Percentiles rank a stretch among this genome's conserved stretches.
These are phyloP conservation scores for Alectoria sarmentosa DNA, from an alignment of 495 filamentous ascomycete genomes.

Conservation along the genomic window DNA sequence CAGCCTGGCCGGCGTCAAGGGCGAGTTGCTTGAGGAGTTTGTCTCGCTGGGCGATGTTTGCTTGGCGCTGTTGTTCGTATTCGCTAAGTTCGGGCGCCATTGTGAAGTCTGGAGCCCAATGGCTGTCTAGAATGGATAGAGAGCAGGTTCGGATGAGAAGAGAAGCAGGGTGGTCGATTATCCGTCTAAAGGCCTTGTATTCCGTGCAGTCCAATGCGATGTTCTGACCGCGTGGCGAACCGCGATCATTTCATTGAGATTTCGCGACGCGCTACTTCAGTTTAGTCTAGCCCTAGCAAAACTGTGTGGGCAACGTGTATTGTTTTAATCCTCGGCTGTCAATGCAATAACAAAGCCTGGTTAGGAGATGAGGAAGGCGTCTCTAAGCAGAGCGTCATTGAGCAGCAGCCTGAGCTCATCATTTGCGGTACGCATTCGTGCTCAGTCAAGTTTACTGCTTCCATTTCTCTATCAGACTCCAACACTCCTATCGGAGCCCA, in stretches of 20 bases:
- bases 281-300: background rate
- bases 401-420: background rate
- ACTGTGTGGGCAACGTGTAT: background rate
- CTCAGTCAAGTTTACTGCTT: slow-evolving; percentile 29
- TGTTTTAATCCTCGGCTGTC: background rate
- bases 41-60: slow-evolving; percentile 68
- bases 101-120: background rate
- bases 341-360: background rate
- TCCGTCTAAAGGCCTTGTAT: background rate
- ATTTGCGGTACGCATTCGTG: background rate
- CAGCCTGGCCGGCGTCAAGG: slow-evolving; percentile 46
- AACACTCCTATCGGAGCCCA: slow-evolving; percentile 39
- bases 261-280: background rate
- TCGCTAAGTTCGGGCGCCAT: slow-evolving; percentile 46
- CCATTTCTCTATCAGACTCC: slow-evolving; percentile 70
- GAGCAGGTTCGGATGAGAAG: background rate
- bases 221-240: background rate
- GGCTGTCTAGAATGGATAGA: background rate
- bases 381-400: background rate
- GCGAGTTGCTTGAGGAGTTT: slow-evolving; percentile 54
- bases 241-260: background rate
- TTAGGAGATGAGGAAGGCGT: background rate
- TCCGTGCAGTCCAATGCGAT: background rate
- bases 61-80: slow-evolving; percentile 62
- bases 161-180: background rate